phyloP scores from a whole-genome alignment of 495 filamentous ascomycete species.

The Aspergillus coremiiformis region DNA sequence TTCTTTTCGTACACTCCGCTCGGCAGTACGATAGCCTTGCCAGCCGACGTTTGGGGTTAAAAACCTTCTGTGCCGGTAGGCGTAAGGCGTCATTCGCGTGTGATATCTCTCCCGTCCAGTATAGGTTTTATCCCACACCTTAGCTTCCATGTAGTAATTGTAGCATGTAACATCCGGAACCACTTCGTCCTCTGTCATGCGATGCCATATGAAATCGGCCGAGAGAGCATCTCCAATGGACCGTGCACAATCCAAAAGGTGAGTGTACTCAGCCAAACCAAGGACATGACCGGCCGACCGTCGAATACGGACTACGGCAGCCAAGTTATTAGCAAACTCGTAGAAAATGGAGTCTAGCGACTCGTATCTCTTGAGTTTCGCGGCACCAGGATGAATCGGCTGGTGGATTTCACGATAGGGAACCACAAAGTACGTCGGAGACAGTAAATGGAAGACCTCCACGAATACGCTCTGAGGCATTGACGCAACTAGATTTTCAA shows the following conservation, averaged over 20 bases:
- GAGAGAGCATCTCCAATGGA: slow-evolving; percentile 38
- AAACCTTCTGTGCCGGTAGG: slow-evolving; percentile 24
- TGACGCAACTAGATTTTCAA: slow-evolving; percentile 23
- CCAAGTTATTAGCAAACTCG: slow-evolving; percentile 34
- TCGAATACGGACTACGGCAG: slow-evolving; percentile 31
- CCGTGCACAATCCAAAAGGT: slow-evolving; percentile 48
- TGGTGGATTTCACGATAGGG: slow-evolving; percentile 45
- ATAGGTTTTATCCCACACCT: slow-evolving; percentile 35
- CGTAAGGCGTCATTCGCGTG: slow-evolving; percentile 33
- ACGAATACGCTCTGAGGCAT: slow-evolving; percentile 31
- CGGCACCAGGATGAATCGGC: slow-evolving; percentile 36
- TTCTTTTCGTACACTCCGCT: slow-evolving; percentile 26
- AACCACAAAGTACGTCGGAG: slow-evolving; percentile 36
- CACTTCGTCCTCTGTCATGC: slow-evolving; percentile 33
- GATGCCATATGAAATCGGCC: slow-evolving; percentile 47
- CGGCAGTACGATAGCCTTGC: slow-evolving; percentile 27
- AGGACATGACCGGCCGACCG: slow-evolving; percentile 19
- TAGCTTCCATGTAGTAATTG: slow-evolving; percentile 48
- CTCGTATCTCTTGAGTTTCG: slow-evolving; percentile 19
- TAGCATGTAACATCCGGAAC: slow-evolving; percentile 48
- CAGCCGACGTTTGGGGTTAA: slow-evolving; percentile 15
- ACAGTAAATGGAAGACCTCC: slow-evolving; percentile 32
- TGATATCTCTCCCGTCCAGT: slow-evolving; percentile 31
- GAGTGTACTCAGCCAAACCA: slow-evolving; percentile 44
- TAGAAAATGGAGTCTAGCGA: slow-evolving; percentile 27